Percentiles rank a stretch among this genome's conserved stretches.
Evolutionary conservation across 176 grass and related monocot genomes (phyloP).

Genomic region (Echinochloa phyllopogon): DNA sequence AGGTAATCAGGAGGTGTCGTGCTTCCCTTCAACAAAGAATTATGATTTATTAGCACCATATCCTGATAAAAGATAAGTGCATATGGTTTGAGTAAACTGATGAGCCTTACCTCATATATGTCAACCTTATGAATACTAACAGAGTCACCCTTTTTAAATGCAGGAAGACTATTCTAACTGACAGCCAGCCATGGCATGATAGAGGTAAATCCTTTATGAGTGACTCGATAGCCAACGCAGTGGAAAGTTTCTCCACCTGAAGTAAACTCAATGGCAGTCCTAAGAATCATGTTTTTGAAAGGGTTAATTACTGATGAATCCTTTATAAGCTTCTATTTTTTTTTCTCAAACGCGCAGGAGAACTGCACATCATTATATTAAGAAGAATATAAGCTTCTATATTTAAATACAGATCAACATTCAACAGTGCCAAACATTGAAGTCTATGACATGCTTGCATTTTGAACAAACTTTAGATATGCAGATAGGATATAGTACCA

Average conservation of each 20-base stretch:
- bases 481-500: neutral
- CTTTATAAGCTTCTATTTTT: constrained; percentile 2
- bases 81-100: constrained; percentile 36
- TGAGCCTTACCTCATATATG: constrained; percentile 73
- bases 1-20: constrained; percentile 93
- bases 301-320: constrained; percentile 1
- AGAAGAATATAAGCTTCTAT: neutral
- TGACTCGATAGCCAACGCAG: constrained; percentile 74
- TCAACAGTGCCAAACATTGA: neutral
- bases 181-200: constrained; percentile 97
- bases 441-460: constrained; percentile 7
- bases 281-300: constrained; percentile 45
- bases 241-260: constrained; percentile 84
- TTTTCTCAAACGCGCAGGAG: too few relatives aligned
- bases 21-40: constrained; percentile 66
- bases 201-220: constrained; percentile 92
- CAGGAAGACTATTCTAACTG: constrained; percentile 77
- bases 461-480: constrained; percentile 23
- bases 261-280: constrained; percentile 82
- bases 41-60: constrained; percentile 41
- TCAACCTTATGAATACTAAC: constrained; percentile 82
- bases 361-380: too few relatives aligned
- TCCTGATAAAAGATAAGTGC: constrained; percentile 38
- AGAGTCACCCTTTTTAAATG: constrained; percentile 67
- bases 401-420: neutral